phyloP scores from a whole-genome alignment of 306 rosid species.

The Glycine latifolia region DNA sequence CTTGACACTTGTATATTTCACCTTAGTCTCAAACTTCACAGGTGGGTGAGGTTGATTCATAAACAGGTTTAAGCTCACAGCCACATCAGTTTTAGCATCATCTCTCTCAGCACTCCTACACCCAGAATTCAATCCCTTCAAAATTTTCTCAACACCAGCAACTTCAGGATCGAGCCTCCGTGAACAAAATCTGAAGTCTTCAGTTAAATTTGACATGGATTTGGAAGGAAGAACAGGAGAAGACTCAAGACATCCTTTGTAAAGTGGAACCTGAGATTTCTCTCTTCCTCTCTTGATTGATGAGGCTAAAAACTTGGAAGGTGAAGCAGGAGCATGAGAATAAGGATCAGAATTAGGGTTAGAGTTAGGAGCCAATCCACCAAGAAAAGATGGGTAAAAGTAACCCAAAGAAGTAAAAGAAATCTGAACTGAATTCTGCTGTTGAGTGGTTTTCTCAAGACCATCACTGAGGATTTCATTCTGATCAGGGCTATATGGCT shows the following conservation, averaged over 20 bases:
- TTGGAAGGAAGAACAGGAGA: conserved; percentile 38
- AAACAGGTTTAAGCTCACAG: not conserved
- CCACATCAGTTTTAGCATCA: conserved; percentile 28
- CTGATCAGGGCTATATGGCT: conserved; percentile 55
- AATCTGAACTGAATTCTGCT: conserved; percentile 35
- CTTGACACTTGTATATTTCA: conserved; percentile 54
- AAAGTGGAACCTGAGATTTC: conserved; percentile 42
- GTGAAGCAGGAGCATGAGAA: conserved; percentile 38
- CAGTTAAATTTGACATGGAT: conserved; percentile 50
- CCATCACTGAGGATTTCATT: conserved; percentile 32
- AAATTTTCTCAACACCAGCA: conserved; percentile 43
- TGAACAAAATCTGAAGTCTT: conserved; percentile 41
- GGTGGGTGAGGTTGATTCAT: conserved; percentile 6
- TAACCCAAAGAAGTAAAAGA: conserved; percentile 46
- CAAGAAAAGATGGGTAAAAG: conserved; percentile 54
- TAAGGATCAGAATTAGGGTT: conserved; percentile 63
- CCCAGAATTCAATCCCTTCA: conserved; percentile 48
- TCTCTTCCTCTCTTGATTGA: conserved; percentile 25
- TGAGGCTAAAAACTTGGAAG: conserved; percentile 39
- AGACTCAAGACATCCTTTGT: conserved; percentile 25
- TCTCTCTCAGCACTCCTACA: not conserved
- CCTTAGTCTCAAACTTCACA: conserved; percentile 39
- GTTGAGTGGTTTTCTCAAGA: conserved; percentile 10
- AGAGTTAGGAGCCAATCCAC: conserved; percentile 55
- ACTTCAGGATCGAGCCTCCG: conserved; percentile 30